Evolutionary conservation across 768 basidiomycete genomes (phyloP), one percentile per base, ranked within the genome.

Genomic region (Tubosaeta sp.): DNA sequence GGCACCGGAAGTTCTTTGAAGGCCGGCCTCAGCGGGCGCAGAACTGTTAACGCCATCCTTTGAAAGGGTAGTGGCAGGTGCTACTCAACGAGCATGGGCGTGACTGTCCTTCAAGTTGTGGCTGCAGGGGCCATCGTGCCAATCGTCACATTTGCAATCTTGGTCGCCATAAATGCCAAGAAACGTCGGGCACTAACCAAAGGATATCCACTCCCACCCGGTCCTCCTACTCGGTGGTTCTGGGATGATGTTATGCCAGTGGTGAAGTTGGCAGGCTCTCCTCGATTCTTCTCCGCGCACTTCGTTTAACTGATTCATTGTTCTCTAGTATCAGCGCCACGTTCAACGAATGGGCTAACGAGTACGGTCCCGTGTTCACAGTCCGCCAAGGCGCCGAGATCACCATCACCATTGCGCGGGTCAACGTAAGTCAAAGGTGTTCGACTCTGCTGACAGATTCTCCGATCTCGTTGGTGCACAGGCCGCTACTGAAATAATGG

Each of bases 401-500:
- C 10, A n/a, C 50, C 17, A 49, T 69, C 25, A 46, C 65, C 3
- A 53, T 68, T 2, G 43, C 55, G 9, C 43, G 62, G 1, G 51
- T 64, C 22, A 46, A 60, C 1, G 66, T 67, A 54, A 38, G 58
- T 6, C 6, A 5, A 1, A 6, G 22, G 16, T 31, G 2, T 42
- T 9, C 48, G 12, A 12, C 17, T 38, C 29, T 29, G 29, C 29
- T 29, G 29, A 29, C 29, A 29, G 29, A 29, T 29, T 6, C 29
- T 29, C 25, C n/a, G 10, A 29, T 35, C 34, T 6, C 13, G 13
- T 16, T 14, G 22, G 22, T 22, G 22, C 12, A 2, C 43, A 83
- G 63, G 81, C 79, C 9, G 80, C 82, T 0, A 72, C 79, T 0
- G 82, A 83, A 8, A 77, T 84, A 41, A 79, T 85, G 81, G 82